Evolutionary conservation across 2,329 filamentous ascomycete species (phyloP).

Genomic region (Exophiala viscosa): DNA sequence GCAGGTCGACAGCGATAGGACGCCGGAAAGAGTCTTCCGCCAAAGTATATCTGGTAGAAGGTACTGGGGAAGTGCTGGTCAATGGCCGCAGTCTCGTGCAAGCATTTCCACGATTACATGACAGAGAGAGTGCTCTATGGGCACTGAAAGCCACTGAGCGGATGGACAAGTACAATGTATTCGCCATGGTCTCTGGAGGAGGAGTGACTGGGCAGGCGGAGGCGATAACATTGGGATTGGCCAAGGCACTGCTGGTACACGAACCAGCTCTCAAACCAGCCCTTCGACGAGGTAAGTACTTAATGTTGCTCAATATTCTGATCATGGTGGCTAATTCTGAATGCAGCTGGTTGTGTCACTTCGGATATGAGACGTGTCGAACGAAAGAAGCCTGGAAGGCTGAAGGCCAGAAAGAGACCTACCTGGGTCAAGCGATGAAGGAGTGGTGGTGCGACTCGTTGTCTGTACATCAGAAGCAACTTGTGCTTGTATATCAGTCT

Average conservation of each 20-base stretch:
- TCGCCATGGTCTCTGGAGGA: constrained; percentile 77
- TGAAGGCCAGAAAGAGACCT: constrained; percentile 97
- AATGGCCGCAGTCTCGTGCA: constrained; percentile 84
- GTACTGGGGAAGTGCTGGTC: constrained; percentile 81
- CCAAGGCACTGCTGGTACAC: constrained; percentile 82
- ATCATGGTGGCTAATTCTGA: constrained; percentile 17
- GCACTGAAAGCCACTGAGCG: constrained; percentile 76
- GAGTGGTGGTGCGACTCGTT: constrained; percentile 15
- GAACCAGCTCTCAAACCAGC: constrained; percentile 88
- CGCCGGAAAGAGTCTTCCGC: constrained; percentile 84
- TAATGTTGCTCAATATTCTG: constrained; percentile 2
- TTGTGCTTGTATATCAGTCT: constrained; percentile 23
- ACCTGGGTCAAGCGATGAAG: constrained; percentile 85
- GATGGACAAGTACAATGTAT: constrained; percentile 95
- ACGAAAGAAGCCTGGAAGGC: constrained; percentile 93
- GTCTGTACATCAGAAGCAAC: constrained; percentile 32
- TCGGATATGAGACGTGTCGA: constrained; percentile 89
- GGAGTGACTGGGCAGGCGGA: constrained; percentile 95
- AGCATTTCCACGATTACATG: constrained; percentile 81
- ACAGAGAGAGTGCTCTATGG: constrained; percentile 93
- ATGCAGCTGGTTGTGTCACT: constrained; percentile 81
- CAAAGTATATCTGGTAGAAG: constrained; percentile 84
- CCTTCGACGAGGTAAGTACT: constrained; percentile 75
- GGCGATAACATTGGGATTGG: constrained; percentile 83
- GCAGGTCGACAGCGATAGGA: constrained; percentile 75